Evolutionary conservation across 805 yeast species (phyloP).

Genomic region (Yamadazyma scolyti): DNA sequence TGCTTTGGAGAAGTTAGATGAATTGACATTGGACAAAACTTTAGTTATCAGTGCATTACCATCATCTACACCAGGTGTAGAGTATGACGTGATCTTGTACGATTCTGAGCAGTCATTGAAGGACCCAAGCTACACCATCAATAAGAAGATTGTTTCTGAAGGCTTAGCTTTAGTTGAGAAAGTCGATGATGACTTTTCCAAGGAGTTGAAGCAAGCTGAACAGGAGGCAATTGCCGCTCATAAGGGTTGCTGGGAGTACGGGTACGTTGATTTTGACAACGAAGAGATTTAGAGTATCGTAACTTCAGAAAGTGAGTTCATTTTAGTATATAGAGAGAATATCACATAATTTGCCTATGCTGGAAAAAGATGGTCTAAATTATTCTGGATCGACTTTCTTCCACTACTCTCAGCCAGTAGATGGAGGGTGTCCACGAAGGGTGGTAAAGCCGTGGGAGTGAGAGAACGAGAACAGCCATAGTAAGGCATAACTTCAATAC

Average conservation of each 20-base stretch:
- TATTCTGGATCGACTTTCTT: no score
- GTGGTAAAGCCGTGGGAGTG: no score
- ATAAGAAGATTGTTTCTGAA: conserved; percentile 52
- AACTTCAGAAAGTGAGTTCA: no score
- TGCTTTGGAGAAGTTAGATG: conserved; percentile 53
- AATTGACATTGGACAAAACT: conserved; percentile 46
- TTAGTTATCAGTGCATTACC: conserved; percentile 53
- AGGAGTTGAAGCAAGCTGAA: conserved; percentile 41
- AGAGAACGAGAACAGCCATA: no score
- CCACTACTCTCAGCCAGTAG: no score
- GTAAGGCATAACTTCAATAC: no score
- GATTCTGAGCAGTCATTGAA: conserved; percentile 52
- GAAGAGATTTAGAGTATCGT: no score
- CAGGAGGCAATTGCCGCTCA: conserved; percentile 45
- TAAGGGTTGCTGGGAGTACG: conserved; percentile 72
- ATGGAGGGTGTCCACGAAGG: no score
- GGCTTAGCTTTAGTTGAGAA: conserved; percentile 62
- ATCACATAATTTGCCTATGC: no score
- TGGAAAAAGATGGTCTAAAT: no score
- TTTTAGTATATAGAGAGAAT: no score
- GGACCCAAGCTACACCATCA: conserved; percentile 56
- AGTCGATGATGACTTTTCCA: conserved; percentile 29
- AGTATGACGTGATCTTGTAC: conserved; percentile 50
- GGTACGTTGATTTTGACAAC: conserved; percentile 64
- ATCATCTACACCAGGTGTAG: conserved; percentile 36